A percentile compares a stretch with the other conserved stretches of the same genome.
These are phyloP conservation scores for Berkeleyomyces rouxiae DNA, from an alignment of 2,329 filamentous ascomycete species.

Conservation along the genomic window DNA sequence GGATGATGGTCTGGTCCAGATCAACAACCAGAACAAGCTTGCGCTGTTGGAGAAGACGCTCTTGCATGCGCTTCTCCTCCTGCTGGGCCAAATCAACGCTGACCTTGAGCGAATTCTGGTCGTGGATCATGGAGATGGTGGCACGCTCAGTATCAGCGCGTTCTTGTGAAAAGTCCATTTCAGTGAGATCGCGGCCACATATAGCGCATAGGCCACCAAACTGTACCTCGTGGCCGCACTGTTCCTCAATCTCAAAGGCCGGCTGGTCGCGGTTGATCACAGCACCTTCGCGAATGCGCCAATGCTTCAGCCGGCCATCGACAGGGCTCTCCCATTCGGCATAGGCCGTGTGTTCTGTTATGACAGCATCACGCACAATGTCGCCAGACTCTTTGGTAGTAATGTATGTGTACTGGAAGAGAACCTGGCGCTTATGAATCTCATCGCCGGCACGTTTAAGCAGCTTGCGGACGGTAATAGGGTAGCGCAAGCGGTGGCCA, in stretches of 20 bases:
- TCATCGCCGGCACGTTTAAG: slow-evolving; percentile 59
- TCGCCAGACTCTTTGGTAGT: slow-evolving; percentile 65
- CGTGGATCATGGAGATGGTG: slow-evolving; percentile 87
- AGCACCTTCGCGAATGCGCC: slow-evolving; percentile 56
- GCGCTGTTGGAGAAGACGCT: slow-evolving; percentile 58
- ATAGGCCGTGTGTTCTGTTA: slow-evolving; percentile 51
- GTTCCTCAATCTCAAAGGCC: slow-evolving; percentile 68
- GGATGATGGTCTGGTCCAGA: slow-evolving; percentile 95
- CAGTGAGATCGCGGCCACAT: slow-evolving; percentile 93
- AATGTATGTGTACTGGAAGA: slow-evolving; percentile 78
- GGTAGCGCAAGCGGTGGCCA: slow-evolving; percentile 62
- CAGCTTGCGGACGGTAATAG: slow-evolving; percentile 78
- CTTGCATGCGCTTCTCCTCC: slow-evolving; percentile 74
- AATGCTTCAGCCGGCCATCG: slow-evolving; percentile 62
- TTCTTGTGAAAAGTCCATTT: slow-evolving; percentile 70
- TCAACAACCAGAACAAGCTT: slow-evolving; percentile 93
- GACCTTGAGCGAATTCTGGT: slow-evolving; percentile 73
- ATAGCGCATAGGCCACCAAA: slow-evolving; percentile 80
- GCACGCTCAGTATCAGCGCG: slow-evolving; percentile 67
- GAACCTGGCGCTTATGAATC: slow-evolving; percentile 56
- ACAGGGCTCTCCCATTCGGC: slow-evolving; percentile 69
- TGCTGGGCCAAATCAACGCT: slow-evolving; percentile 65
- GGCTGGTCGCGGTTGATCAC: slow-evolving; percentile 41
- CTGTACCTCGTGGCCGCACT: slow-evolving; percentile 80
- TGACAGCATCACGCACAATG: slow-evolving; percentile 37